Conservation (phyloP, 169 alveolate species). For the Haemoproteus tartakovskyi region DNA sequence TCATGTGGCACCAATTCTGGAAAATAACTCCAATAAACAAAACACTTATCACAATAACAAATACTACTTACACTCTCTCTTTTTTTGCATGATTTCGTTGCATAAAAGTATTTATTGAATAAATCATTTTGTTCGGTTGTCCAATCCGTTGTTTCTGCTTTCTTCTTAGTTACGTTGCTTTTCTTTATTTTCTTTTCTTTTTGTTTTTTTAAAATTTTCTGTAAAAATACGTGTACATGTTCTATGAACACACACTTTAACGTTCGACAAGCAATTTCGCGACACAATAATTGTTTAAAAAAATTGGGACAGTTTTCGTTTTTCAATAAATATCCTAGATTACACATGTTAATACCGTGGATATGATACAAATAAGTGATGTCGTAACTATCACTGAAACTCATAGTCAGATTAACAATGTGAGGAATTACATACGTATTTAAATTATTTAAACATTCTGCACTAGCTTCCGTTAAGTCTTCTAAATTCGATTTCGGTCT, state of each 20-base stretch:
- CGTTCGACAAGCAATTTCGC: conserved; percentile 25
- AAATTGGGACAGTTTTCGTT: conserved; percentile 5
- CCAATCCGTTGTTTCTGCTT: not conserved
- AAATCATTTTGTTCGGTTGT: not conserved
- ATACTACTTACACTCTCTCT: too few species aligned
- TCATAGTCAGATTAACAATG: conserved; percentile 48
- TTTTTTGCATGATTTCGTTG: too few species aligned
- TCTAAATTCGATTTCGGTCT: conserved; percentile 25
- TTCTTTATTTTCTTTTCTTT: conserved; percentile 63
- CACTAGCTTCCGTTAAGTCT: conserved; percentile 54
- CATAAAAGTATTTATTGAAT: too few species aligned
- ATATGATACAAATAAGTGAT: conserved; percentile 68
- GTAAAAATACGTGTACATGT: conserved; percentile 62
- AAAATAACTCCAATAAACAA: conserved; percentile 13
- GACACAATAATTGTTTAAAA: conserved; percentile 17
- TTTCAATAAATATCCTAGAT: conserved; percentile 14
- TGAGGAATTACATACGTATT: conserved; percentile 68
- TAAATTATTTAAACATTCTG: conserved; percentile 48
- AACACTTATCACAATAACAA: conserved; percentile 41
- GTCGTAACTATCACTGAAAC: conserved; percentile 73
- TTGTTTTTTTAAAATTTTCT: conserved; percentile 39
- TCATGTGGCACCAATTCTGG: conserved; percentile 58
- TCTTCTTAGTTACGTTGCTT: conserved; percentile 47
- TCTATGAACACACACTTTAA: conserved; percentile 67
- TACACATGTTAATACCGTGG: conserved; percentile 74